Conservation (phyloP, 2,329 filamentous ascomycete genomes). For the Sarocladium brachiariae region DNA sequence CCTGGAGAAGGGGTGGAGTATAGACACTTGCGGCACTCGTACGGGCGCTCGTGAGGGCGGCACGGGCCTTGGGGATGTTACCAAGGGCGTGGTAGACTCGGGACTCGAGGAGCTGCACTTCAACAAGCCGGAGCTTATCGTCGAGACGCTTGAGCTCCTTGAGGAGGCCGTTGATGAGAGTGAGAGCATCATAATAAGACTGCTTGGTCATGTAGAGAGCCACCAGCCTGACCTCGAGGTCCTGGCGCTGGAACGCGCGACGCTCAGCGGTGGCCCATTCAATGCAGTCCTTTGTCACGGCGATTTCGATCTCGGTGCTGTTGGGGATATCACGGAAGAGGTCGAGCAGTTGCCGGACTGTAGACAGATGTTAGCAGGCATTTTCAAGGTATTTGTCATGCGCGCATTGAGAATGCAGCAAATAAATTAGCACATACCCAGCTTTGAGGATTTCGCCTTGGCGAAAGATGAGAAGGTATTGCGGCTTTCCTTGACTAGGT, state of each 20-base stretch:
- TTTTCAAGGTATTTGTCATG: too few relatives aligned
- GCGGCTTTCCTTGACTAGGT: constrained; percentile 83
- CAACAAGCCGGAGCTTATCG: constrained; percentile 95
- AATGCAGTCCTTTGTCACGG: constrained; percentile 97
- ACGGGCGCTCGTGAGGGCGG: constrained; percentile 86
- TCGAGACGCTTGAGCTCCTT: constrained; percentile 96
- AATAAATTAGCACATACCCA: constrained; percentile 57
- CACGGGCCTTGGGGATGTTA: constrained; percentile 92
- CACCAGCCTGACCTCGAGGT: constrained; percentile 93
- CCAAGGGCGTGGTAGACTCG: constrained; percentile 95
- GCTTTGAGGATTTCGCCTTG: constrained; percentile 97
- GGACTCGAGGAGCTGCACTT: constrained; percentile 95
- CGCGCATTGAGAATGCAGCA: too few relatives aligned
- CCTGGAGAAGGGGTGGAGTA: constrained; percentile 89
- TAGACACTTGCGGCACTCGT: constrained; percentile 96
- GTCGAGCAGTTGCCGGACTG: constrained; percentile 94
- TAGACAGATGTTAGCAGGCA: background rate
- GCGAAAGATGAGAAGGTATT: constrained; percentile 92
- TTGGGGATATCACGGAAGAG: constrained; percentile 91
- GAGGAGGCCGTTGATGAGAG: constrained; percentile 91
- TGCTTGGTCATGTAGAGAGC: constrained; percentile 94
- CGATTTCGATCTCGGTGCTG: constrained; percentile 87
- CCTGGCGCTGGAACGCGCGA: constrained; percentile 93
- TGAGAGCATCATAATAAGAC: constrained; percentile 93
- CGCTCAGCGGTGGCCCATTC: constrained; percentile 96